Conservation (phyloP, 2,329 filamentous ascomycete genomes). For the Zymoseptoria brevis region DNA sequence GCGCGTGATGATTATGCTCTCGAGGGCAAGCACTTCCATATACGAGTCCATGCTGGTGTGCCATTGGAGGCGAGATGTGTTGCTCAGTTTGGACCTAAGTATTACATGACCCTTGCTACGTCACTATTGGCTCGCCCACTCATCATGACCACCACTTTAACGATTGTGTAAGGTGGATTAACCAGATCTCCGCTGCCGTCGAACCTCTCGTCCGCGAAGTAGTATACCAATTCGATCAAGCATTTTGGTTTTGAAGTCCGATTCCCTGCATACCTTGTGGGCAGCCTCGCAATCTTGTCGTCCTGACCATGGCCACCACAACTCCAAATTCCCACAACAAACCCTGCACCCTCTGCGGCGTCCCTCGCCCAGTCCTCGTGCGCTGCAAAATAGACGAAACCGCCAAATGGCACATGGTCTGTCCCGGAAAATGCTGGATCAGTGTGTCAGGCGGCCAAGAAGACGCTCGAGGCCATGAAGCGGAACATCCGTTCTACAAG, state of each 20-base stretch:
- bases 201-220: too few species aligned
- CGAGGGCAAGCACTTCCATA: too few species aligned
- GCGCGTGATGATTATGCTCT: too few species aligned
- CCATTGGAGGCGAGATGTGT: background rate
- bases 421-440: conserved; percentile 38
- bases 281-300: too few species aligned
- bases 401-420: conserved; percentile 38
- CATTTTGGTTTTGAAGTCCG: too few species aligned
- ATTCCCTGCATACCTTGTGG: too few species aligned
- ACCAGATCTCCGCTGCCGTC: too few species aligned
- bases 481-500: conserved; percentile 30
- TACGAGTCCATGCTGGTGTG: too few species aligned
- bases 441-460: conserved; percentile 37
- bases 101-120: background rate
- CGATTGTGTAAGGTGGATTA: too few species aligned
- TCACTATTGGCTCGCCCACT: background rate
- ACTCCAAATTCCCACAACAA: conserved; percentile 24
- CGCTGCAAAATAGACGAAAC: conserved; percentile 38
- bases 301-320: background rate
- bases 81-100: background rate
- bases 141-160: too few species aligned
- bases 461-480: conserved; percentile 30
- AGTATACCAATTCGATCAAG: too few species aligned
- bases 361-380: conserved; percentile 32
- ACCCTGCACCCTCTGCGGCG: conserved; percentile 35